A percentile compares a stretch with the other conserved stretches of the same genome.
Evolutionary conservation across 768 basidiomycete species (phyloP).

Genomic region (Pleurotus giganteus): DNA sequence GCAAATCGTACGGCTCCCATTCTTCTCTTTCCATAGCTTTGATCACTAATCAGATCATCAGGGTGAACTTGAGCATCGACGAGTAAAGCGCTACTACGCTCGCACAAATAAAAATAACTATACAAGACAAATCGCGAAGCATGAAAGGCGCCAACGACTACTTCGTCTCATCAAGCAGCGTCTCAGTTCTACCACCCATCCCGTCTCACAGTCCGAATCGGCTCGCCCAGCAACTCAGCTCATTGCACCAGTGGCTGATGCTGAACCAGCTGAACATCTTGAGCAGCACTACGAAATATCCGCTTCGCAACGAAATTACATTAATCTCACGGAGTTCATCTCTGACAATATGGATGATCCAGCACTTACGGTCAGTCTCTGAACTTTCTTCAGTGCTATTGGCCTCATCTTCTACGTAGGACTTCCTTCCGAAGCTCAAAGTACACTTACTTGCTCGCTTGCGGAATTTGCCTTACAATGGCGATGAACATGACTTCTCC

Average conservation of each 20-base stretch:
- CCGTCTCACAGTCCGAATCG: neutral
- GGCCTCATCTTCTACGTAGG: conserved; percentile 9
- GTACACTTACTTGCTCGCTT: conserved; percentile 27
- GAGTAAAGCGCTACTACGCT: conserved; percentile 31
- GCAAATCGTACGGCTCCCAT: conserved; percentile 21
- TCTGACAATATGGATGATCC: conserved; percentile 15
- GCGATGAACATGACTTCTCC: conserved; percentile 17
- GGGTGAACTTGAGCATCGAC: conserved; percentile 37
- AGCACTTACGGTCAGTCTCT: conserved; percentile 13
- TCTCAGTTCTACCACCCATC: neutral
- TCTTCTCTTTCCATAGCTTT: neutral
- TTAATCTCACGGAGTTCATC: conserved; percentile 13
- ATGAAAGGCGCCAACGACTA: conserved; percentile 13
- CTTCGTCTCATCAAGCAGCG: conserved; percentile 10
- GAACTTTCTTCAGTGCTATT: neutral
- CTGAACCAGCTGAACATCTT: conserved; percentile 4
- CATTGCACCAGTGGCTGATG: conserved; percentile 1
- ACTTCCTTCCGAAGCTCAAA: conserved; percentile 24
- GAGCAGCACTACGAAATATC: conserved; percentile 19
- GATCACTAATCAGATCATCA: conserved; percentile 11
- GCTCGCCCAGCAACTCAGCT: too few species aligned
- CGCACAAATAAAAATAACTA: conserved; percentile 30
- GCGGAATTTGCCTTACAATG: conserved; percentile 12
- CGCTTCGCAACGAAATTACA: neutral
- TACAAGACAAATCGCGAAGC: conserved; percentile 21